These are phyloP conservation scores for Scheffersomyces amazonensis DNA, from an alignment of 805 yeast genomes.

Conservation along the genomic window DNA sequence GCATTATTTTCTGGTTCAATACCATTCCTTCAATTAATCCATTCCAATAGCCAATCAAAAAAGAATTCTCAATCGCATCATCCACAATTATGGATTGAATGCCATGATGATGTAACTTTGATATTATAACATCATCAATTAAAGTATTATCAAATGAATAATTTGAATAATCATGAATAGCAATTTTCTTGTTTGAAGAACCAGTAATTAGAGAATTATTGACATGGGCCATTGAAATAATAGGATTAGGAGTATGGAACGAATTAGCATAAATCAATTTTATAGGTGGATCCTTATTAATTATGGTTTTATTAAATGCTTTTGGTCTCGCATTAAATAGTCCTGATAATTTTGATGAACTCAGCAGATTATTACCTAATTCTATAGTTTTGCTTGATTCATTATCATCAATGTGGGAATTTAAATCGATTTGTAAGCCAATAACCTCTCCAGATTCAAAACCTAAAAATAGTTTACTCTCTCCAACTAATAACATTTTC, in stretches of 20 bases:
- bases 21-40: slow-evolving; percentile 32
- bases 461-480: slow-evolving; percentile 47
- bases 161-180: slow-evolving; percentile 17
- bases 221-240: slow-evolving; percentile 41
- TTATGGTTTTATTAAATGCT: slow-evolving; percentile 8
- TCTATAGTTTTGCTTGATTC: neutral
- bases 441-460: slow-evolving; percentile 68
- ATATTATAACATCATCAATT: neutral
- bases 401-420: neutral
- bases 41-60: slow-evolving; percentile 47
- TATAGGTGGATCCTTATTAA: slow-evolving; percentile 22
- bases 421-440: slow-evolving; percentile 20
- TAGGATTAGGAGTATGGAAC: slow-evolving; percentile 53
- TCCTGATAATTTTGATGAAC: neutral
- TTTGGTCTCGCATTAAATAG: neutral
- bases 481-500: slow-evolving; percentile 44
- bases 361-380: too few species aligned
- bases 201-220: slow-evolving; percentile 35
- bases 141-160: neutral
- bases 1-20: neutral
- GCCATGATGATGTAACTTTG: slow-evolving; percentile 16
- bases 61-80: slow-evolving; percentile 18
- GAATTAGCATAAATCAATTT: slow-evolving; percentile 19
- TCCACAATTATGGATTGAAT: slow-evolving; percentile 20
- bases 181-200: slow-evolving; percentile 45